These are phyloP conservation scores for Schizosaccharomyces lindneri DNA, from an alignment of 805 yeast genomes.

Conservation along the genomic window DNA sequence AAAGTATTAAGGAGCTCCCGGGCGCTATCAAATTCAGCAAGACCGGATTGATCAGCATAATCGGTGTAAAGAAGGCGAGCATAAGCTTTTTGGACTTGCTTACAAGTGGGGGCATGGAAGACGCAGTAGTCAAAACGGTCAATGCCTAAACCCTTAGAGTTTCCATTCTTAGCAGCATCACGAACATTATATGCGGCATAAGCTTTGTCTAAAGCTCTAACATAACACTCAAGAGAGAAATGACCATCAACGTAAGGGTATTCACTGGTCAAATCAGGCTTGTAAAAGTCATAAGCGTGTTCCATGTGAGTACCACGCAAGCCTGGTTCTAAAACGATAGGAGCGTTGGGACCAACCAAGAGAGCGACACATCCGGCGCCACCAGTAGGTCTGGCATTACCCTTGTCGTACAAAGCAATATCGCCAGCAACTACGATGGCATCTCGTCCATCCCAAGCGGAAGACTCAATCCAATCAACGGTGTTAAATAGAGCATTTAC, in stretches of 20 bases:
- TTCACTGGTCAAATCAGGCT: slow-evolving; percentile 89
- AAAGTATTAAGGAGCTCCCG: slow-evolving; percentile 32
- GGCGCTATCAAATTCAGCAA: slow-evolving; percentile 13
- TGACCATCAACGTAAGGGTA: slow-evolving; percentile 97
- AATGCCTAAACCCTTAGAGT: slow-evolving; percentile 25
- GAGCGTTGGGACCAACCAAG: slow-evolving; percentile 92
- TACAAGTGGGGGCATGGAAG: slow-evolving; percentile 96
- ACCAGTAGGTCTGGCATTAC: slow-evolving; percentile 98
- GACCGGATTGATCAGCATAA: slow-evolving; percentile 42
- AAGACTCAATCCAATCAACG: slow-evolving; percentile 85
- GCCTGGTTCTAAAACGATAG: slow-evolving; percentile 59
- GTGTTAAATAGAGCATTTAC: slow-evolving; percentile 85
- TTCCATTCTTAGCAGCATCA: slow-evolving; percentile 25
- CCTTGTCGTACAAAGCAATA: slow-evolving; percentile 89
- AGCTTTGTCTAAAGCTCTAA: slow-evolving; percentile 72
- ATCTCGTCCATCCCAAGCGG: slow-evolving; percentile 94
- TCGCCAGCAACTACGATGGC: slow-evolving; percentile 95
- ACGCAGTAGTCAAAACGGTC: slow-evolving; percentile 72
- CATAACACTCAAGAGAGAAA: slow-evolving; percentile 79
- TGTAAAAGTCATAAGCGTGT: slow-evolving; percentile 89
- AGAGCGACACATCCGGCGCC: slow-evolving; percentile 95
- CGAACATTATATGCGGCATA: slow-evolving; percentile 50
- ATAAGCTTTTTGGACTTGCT: slow-evolving; percentile 73
- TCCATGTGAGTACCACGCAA: slow-evolving; percentile 84
- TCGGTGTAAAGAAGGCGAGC: slow-evolving; percentile 84